These are phyloP conservation scores for Houttuynia cordata DNA, from an alignment of 164 flowering plant species.

Conservation along the genomic window DNA sequence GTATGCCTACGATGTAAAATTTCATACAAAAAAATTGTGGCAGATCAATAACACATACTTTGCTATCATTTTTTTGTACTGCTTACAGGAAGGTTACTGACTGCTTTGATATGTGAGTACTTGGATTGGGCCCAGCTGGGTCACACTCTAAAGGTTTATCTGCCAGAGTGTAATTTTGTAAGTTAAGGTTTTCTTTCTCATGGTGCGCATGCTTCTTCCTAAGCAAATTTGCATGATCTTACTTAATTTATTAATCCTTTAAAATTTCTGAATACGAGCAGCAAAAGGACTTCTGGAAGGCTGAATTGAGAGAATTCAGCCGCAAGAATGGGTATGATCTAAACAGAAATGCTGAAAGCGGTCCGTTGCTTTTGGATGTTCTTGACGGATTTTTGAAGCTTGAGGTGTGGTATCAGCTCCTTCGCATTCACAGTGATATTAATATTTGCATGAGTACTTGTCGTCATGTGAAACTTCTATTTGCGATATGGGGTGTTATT, in stretches of 20 bases:
- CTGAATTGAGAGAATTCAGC: constrained; percentile 84
- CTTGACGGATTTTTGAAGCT: constrained; percentile 93
- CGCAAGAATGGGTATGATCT: constrained; percentile 70
- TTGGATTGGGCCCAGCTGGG: constrained; percentile 95
- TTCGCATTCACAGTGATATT: background rate
- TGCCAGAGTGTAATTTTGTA: constrained; percentile 98
- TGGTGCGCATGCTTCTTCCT: background rate
- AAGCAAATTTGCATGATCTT: background rate
- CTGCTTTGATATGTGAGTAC: constrained; percentile 89
- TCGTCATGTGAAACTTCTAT: too few species aligned
- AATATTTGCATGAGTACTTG: background rate
- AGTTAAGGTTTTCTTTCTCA: constrained; percentile 2
- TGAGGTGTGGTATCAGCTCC: constrained; percentile 40
- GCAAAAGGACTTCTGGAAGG: constrained; percentile 97
- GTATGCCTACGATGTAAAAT: background rate
- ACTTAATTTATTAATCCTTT: background rate
- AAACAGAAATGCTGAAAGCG: constrained; percentile 78
- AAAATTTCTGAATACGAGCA: constrained; percentile 21
- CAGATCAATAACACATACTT: background rate
- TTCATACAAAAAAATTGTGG: too few species aligned
- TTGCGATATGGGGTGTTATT: too few species aligned
- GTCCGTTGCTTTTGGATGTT: constrained; percentile 88
- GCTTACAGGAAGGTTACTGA: constrained; percentile 77
- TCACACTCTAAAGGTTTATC: constrained; percentile 90
- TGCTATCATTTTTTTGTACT: background rate